These are phyloP conservation scores for Saccharomycopsis sp. DNA, from an alignment of 805 yeast species.

Conservation along the genomic window DNA sequence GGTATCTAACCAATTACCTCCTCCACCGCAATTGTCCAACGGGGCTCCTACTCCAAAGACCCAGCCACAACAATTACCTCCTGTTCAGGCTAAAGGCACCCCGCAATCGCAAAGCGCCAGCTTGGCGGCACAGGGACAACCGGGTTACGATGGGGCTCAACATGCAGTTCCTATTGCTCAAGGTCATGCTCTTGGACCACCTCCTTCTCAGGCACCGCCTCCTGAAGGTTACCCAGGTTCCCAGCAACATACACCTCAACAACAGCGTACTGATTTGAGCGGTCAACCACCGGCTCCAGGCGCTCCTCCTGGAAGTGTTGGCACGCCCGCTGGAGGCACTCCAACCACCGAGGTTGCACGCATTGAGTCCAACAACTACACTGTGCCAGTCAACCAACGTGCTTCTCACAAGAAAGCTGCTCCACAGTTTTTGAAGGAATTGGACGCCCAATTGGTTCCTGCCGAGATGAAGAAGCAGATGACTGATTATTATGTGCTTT, in stretches of 20 bases:
- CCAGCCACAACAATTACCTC: slow-evolving; percentile 16
- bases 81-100: slow-evolving; percentile 5
- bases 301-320: slow-evolving; percentile 18
- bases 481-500: slow-evolving; percentile 79
- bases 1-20: slow-evolving; percentile 26
- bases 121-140: slow-evolving; percentile 6
- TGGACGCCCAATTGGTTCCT: slow-evolving; percentile 72
- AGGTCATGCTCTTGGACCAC: slow-evolving; percentile 1
- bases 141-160: neutral
- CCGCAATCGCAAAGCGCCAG: slow-evolving; percentile 6
- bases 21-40: slow-evolving; percentile 25
- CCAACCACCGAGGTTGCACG: slow-evolving; percentile 13
- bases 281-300: slow-evolving; percentile 8
- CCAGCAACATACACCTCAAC: slow-evolving; percentile 15
- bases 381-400: slow-evolving; percentile 34
- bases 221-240: neutral
- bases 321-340: slow-evolving; percentile 15
- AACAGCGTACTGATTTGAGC: slow-evolving; percentile 7
- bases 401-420: slow-evolving; percentile 41
- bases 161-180: slow-evolving; percentile 2
- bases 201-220: neutral
- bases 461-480: slow-evolving; percentile 75
- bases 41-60: slow-evolving; percentile 16
- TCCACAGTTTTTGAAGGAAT: slow-evolving; percentile 73
- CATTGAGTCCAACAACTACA: slow-evolving; percentile 7